Percentiles rank a stretch among this genome's conserved stretches.
Evolutionary conservation across 2,329 filamentous ascomycete genomes (phyloP).

Genomic region (Talaromyces sp.): DNA sequence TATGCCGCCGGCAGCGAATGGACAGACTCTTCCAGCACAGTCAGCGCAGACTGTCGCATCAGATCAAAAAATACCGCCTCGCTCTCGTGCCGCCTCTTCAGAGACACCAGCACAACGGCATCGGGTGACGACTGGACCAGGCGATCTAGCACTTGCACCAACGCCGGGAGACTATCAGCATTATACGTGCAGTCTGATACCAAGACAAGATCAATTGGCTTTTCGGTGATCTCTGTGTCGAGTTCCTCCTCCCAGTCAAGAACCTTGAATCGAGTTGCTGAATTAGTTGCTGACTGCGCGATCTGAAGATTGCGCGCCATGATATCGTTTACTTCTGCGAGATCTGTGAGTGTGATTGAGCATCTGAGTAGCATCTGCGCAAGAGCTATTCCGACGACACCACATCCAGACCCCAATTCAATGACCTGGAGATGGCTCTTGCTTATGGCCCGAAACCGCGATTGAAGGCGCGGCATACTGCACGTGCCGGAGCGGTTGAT

Average conservation of each 20-base stretch:
- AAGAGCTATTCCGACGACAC: conserved; percentile 64
- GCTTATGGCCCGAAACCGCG: conserved; percentile 25
- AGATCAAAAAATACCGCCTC: conserved; percentile 65
- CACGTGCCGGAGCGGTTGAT: conserved; percentile 29
- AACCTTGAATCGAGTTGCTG: conserved; percentile 47
- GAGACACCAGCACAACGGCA: conserved; percentile 56
- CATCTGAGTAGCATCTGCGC: conserved; percentile 52
- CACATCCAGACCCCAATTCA: conserved; percentile 67
- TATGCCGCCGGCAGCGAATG: conserved; percentile 35
- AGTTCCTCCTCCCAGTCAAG: conserved; percentile 63
- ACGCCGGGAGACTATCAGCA: conserved; percentile 60
- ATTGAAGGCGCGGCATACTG: conserved; percentile 26
- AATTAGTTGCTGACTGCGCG: conserved; percentile 43
- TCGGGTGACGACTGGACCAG: conserved; percentile 50
- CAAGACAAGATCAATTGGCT: conserved; percentile 56
- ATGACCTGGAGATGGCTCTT: conserved; percentile 49
- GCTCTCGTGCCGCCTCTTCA: conserved; percentile 65
- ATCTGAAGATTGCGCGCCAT: conserved; percentile 53
- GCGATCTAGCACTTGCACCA: conserved; percentile 56
- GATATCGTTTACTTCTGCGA: conserved; percentile 62
- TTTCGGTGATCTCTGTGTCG: conserved; percentile 36
- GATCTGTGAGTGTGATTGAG: conserved; percentile 61
- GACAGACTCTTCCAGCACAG: conserved; percentile 28
- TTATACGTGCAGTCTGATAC: conserved; percentile 74
- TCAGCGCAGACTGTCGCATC: conserved; percentile 45